Base-by-base conservation (phyloP, 2,329 filamentous ascomycete genomes). In the Ophiostoma sp. region DNA sequence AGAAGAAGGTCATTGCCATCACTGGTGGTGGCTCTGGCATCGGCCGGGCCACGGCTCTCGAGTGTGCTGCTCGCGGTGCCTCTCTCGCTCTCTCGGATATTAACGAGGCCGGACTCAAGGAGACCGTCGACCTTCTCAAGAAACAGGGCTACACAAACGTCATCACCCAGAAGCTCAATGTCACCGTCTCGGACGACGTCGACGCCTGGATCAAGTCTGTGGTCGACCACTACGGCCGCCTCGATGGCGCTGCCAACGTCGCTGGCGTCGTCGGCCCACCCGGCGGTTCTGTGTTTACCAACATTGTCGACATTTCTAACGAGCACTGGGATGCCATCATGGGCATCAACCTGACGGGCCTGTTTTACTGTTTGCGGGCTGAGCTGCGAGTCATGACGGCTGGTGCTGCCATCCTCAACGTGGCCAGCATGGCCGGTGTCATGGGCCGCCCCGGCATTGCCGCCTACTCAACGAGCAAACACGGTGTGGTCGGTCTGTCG, bases 191-290 rank as follows among this genome's bases (percentile, higher is more conserved):
- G 2, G 55, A 33, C 57, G 80, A 87, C 39, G 87, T 89, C 15
- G 85, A 89, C 45, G 77, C 77, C 33, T 88, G 87, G 87, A 83
- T 88, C 64, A 79, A 81, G 11, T 79, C 78, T 68, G 83, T 84
- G 12, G 78, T 88, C 25, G 76, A 81, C n/a, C 82, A 82, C 45
- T 86, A 86, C 70, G 87, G 87, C 4, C 83, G 84, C 71, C 82
- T 89, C 11, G 85, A 88, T 76, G 84, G 86, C 7, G 86, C 87
- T 28, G 87, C 85, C 6, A 89, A 90, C 69, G 82, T 87, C 8
- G 88, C 88, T 5, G 86, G 86, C 57, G 77, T 83, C 50, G 84
- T 86, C 74, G 84, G 84, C 42, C 19, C 59, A 3, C 59, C 42
- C 12, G 59, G 59, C 4, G 83, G 82, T 74, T 79, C 82, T 66